Evolutionary conservation across 495 filamentous ascomycete genomes (phyloP), one percentile per base, ranked within the genome.

Genomic region (Penicillium goetzii): DNA sequence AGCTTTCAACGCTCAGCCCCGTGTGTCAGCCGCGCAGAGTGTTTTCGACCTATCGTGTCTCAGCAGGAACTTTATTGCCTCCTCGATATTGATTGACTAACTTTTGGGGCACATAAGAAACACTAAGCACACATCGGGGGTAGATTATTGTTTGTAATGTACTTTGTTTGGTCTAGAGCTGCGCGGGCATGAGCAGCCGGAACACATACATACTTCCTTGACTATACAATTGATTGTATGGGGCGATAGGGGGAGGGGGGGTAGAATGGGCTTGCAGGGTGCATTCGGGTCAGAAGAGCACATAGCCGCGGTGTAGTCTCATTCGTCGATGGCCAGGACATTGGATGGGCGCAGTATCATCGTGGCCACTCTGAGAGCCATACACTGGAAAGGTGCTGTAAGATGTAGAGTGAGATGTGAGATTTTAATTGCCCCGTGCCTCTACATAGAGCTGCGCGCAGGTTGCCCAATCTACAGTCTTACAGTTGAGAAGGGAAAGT

Each of bases 271-370:
- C 61, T 58, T 68, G 61, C 65, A 63, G 59, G 59, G 11, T 65
- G 58, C 63, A 62, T 61, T 45, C 61, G 65, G 65, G 58, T 49
- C 49, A 58, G 53, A 58, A 47, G n/a, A 41, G 55, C 50, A 32
- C 26, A 52, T 55, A 59, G 59, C 66, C 59, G 61, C 50, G 59
- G n/a, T 32, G 25, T 17, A 26, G 38, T 61, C 40, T 52, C 33
- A 68, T 68, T 64, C 49, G 65, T 38, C 41, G 36, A 32, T 19
- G 14, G 34, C 9, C 30, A 10, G 34, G 40, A 25, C 2, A 9
- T 43, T 52, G 50, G 25, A n/a, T 36, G 47, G 32, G 19, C n/a
- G 19, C 19, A 45, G 28, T n/a, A 59, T 41, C 56, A 62, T 55
- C 56, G 50, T 66, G 55, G 59, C 41, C 55, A 25, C 50, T 17